These are phyloP conservation scores for Nicotiana obtusifolia DNA, from an alignment of 257 asterid species.

Conservation along the genomic window DNA sequence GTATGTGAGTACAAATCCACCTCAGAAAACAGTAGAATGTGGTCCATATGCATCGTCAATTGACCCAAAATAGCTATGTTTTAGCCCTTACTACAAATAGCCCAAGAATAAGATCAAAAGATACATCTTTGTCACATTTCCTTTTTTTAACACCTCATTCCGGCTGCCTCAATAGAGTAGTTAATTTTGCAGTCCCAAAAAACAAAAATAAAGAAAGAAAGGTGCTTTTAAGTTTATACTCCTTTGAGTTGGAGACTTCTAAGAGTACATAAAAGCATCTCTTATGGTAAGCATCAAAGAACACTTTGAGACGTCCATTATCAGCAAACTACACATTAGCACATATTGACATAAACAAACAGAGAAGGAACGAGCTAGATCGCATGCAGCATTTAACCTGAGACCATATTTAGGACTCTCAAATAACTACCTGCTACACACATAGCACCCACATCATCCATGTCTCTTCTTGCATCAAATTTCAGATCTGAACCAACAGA, in stretches of 20 bases:
- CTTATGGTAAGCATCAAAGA: not conserved
- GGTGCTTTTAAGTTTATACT: not conserved
- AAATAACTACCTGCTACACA: conserved; percentile 62
- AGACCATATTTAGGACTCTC: not conserved
- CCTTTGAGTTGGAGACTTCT: not conserved
- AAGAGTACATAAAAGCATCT: not conserved
- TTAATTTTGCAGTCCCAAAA: not conserved
- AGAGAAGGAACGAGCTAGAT: not conserved
- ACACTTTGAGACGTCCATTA: not conserved
- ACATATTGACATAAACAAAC: not conserved
- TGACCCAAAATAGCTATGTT: conserved; percentile 7
- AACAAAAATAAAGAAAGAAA: not conserved
- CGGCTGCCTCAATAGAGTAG: not conserved
- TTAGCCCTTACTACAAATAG: not conserved
- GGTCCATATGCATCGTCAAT: not conserved
- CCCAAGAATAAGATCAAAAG: not conserved
- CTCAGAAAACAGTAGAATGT: not conserved
- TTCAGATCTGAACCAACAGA: conserved; percentile 98
- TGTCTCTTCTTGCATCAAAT: conserved; percentile 91
- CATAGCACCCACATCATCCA: conserved; percentile 88
- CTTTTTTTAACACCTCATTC: not conserved
- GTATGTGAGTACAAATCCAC: not conserved
- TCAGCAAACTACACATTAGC: not conserved
- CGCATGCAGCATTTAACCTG: conserved; percentile 9
- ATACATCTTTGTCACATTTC: not conserved